phyloP scores from a whole-genome alignment of 2,329 filamentous ascomycete genomes.

The Iodosphaeria phyllophila region DNA sequence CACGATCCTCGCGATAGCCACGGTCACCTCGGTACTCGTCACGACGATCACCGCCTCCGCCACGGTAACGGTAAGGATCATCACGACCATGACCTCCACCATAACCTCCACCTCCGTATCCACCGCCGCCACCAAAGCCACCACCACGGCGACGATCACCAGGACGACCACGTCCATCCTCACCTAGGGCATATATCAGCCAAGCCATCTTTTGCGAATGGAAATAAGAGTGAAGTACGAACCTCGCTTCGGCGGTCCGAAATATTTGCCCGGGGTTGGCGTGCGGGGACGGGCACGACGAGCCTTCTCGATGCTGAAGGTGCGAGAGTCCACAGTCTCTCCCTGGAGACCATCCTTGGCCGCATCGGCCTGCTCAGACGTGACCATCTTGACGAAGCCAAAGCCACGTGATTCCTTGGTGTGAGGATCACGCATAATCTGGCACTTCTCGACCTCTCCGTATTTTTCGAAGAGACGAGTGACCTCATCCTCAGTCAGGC shows the following conservation, averaged over 20 bases:
- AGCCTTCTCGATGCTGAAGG: slow-evolving; percentile 96
- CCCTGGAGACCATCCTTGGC: slow-evolving; percentile 93
- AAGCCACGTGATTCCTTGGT: slow-evolving; percentile 97
- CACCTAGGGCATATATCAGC: slow-evolving; percentile 15
- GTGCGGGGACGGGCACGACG: slow-evolving; percentile 87
- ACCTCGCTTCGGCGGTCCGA: slow-evolving; percentile 95
- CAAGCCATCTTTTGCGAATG: slow-evolving; percentile 2
- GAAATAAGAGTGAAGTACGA: slow-evolving; percentile 20
- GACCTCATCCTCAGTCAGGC: slow-evolving; percentile 75
- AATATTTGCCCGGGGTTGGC: slow-evolving; percentile 97
- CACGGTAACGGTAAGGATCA: slow-evolving; percentile 37
- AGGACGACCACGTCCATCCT: slow-evolving; percentile 26
- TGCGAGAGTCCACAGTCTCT: slow-evolving; percentile 86
- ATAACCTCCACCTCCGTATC: slow-evolving; percentile 29
- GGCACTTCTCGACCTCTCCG: slow-evolving; percentile 95
- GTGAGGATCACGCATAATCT: slow-evolving; percentile 98
- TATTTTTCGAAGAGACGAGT: slow-evolving; percentile 96
- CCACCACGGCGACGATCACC: slow-evolving; percentile 20
- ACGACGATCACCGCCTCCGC: slow-evolving; percentile 19
- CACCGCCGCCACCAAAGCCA: slow-evolving; percentile 38
- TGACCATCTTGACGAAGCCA: slow-evolving; percentile 98
- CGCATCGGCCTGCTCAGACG: slow-evolving; percentile 84
- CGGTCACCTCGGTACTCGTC: slow-evolving; percentile 14
- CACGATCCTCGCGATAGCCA: slow-evolving; percentile 13
- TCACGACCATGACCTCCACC: slow-evolving; percentile 26